Percentiles rank a stretch among this genome's conserved stretches.
phyloP scores from a whole-genome alignment of 139 green algal species.

The Raphidocelis subcapitata region DNA sequence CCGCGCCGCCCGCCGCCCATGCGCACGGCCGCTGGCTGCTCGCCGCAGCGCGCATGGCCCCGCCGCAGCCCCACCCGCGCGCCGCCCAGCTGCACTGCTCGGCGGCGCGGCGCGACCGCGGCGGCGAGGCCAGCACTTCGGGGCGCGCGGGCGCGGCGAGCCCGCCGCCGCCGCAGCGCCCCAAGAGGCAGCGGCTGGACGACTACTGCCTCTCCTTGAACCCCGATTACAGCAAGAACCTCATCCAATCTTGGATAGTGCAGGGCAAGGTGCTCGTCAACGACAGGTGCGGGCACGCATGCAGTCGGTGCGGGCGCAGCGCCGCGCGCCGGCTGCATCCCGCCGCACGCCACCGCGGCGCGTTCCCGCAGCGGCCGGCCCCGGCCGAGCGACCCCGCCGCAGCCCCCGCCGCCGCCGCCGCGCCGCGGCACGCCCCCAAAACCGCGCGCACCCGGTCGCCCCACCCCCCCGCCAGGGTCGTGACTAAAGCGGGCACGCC shows the following conservation, averaged over 20 bases:
- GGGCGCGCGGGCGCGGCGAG: background rate
- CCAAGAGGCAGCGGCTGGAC: conserved; percentile 65
- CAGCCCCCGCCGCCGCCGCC: background rate
- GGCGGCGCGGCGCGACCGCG: background rate
- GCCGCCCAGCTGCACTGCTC: too few species aligned
- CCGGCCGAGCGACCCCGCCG: too few species aligned
- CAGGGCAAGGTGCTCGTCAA: conserved; percentile 88
- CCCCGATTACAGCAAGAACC: conserved; percentile 77
- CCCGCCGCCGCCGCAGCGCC: background rate
- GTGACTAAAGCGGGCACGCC: conserved; percentile 80
- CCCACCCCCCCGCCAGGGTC: background rate
- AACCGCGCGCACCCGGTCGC: too few species aligned
- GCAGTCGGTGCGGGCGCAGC: background rate
- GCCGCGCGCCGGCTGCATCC: background rate
- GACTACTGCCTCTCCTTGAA: conserved; percentile 75
- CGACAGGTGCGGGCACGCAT: conserved; percentile 13
- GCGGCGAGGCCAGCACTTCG: conserved; percentile 6
- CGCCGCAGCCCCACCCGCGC: too few species aligned
- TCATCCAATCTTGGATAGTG: conserved; percentile 92
- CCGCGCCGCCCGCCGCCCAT: background rate
- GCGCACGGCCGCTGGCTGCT: too few species aligned
- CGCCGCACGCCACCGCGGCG: too few species aligned
- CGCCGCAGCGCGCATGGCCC: too few species aligned
- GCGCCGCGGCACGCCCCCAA: too few species aligned
- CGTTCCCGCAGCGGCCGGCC: too few species aligned